phyloP scores from a whole-genome alignment of 2,329 filamentous ascomycete species.

The Myriangium duriaei region DNA sequence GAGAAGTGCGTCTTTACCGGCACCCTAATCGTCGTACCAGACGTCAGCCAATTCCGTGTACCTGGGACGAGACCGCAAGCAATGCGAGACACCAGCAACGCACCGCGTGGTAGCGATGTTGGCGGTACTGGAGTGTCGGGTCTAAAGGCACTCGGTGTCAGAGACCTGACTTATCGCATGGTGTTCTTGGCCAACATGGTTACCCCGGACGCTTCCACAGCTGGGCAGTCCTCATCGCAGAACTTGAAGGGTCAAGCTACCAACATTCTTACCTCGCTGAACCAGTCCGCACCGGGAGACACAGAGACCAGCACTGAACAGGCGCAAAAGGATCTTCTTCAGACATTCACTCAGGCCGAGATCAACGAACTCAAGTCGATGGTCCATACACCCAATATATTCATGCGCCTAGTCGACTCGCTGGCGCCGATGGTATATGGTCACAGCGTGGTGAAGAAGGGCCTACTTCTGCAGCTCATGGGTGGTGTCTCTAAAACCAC shows the following conservation, averaged over 20 bases:
- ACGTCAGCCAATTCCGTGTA: conserved; percentile 86
- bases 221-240: conserved; percentile 57
- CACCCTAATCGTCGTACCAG: conserved; percentile 88
- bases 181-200: conserved; percentile 98
- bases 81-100: conserved; percentile 67
- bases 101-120: conserved; percentile 56
- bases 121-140: conserved; percentile 78
- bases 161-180: conserved; percentile 86
- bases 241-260: conserved; percentile 59
- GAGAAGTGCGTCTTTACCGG: conserved; percentile 98
- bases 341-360: conserved; percentile 72
- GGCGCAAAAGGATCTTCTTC: conserved; percentile 75
- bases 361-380: conserved; percentile 85
- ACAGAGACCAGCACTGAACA: conserved; percentile 62
- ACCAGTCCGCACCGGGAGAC: conserved; percentile 57
- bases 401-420: conserved; percentile 80
- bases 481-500: conserved; percentile 91
- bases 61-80: conserved; percentile 76
- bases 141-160: conserved; percentile 82
- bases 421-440: conserved; percentile 96
- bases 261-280: conserved; percentile 76
- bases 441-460: conserved; percentile 96
- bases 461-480: conserved; percentile 83
- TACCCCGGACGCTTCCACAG: conserved; percentile 70
- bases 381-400: conserved; percentile 94